These are phyloP conservation scores for Hanseniaspora guilliermondii DNA, from an alignment of 805 yeast genomes.

Conservation along the genomic window DNA sequence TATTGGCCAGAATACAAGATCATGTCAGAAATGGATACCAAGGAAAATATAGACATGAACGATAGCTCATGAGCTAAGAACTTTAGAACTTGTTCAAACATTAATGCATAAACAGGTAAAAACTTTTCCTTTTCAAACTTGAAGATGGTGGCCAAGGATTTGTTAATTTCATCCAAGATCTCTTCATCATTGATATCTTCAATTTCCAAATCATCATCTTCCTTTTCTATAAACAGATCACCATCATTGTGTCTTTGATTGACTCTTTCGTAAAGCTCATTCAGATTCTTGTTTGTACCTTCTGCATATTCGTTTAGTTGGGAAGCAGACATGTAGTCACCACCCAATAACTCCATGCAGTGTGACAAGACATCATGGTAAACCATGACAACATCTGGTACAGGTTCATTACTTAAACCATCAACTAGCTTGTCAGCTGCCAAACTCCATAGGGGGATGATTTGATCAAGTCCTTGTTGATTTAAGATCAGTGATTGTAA, in stretches of 20 bases:
- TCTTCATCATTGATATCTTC: constrained; percentile 84
- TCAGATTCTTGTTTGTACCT: constrained; percentile 47
- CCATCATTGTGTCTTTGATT: constrained; percentile 61
- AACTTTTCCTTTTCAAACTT: constrained; percentile 46
- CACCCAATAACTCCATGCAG: constrained; percentile 56
- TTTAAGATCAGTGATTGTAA: constrained; percentile 47
- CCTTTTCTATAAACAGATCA: constrained; percentile 79
- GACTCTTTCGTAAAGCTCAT: constrained; percentile 59
- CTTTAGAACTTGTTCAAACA: constrained; percentile 47
- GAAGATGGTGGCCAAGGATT: constrained; percentile 59
- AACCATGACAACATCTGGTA: constrained; percentile 66
- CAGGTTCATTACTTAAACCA: constrained; percentile 65
- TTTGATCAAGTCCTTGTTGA: constrained; percentile 44
- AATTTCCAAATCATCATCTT: constrained; percentile 53
- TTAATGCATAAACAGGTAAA: constrained; percentile 48
- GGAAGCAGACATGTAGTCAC: constrained; percentile 40
- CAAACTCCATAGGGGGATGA: constrained; percentile 57
- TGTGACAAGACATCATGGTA: constrained; percentile 62
- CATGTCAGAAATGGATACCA: constrained; percentile 68
- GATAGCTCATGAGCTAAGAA: constrained; percentile 54
- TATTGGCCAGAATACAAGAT: constrained; percentile 67
- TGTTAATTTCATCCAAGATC: constrained; percentile 71
- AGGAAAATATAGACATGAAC: constrained; percentile 62
- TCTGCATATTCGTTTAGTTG: constrained; percentile 47
- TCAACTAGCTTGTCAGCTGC: constrained; percentile 55